Evolutionary conservation across 176 grass and related monocot genomes (phyloP), one percentile per base, ranked within the genome.

Genomic region (Urochloa ruziziensis): DNA sequence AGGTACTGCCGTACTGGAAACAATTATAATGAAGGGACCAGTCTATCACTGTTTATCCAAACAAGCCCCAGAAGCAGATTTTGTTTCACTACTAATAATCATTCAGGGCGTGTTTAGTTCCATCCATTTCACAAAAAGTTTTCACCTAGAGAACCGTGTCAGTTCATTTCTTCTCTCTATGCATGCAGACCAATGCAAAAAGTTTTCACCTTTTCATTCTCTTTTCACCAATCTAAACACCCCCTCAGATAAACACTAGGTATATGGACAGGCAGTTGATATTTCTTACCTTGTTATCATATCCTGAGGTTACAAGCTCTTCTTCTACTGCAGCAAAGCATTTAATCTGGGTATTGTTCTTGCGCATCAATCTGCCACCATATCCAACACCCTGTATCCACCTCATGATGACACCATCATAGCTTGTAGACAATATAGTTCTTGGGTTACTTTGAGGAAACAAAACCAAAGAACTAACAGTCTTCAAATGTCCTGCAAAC

Each of bases 401-500:
- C 79, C 62, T 93, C 57, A 93, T 73, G 84, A 98, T 98, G 28
- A 96, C 89, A 73, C 96, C 96, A 46, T 98, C 96, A 80, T 98
- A 98, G 70, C 96, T 98, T 64, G 89, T 77, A 82, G 96, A 94
- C 25, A 98, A 78, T 74, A 98, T 86, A 51, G 83, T 86, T 86
- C 74, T 98, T 68, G 90, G 89, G 65, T 79, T 85, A 82, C 88
- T 86, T 85, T 86, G 80, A 67, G 85, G 54, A 67, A 93, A 61
- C 65, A 86, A 91, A 61, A 78, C 83, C 80, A 98, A 93, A 75
- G 91, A 85, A 72, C 85, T 88, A 58, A 90, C 69, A 72, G 70
- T 90, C 80, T 98, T 98, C 76, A 98, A 90, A 83, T 98, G 96
- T 75, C 96, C 96, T 51, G 96, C 92, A 88, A 94, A 98, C 48